Conservation (phyloP, 495 filamentous ascomycete species). For the Penicillium odoratum region DNA sequence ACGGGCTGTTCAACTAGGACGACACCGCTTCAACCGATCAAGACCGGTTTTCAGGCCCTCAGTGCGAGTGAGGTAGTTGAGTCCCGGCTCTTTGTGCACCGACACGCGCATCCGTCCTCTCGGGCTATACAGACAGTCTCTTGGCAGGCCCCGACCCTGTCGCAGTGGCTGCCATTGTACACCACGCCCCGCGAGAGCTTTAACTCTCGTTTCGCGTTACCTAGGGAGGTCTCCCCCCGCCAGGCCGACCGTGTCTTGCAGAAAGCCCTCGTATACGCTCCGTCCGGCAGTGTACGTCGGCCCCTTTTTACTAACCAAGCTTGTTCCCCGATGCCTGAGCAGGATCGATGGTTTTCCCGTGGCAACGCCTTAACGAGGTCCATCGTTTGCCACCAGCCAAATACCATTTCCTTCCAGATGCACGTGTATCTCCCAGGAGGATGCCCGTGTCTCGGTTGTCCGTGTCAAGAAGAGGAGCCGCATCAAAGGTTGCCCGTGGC, state of each 20-base stretch:
- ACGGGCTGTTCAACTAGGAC: constrained; percentile 1
- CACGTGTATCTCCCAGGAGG: constrained; percentile 16
- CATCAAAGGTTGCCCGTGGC: constrained; percentile 14
- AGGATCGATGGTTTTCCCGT: constrained; percentile 15
- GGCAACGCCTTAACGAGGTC: constrained; percentile 16
- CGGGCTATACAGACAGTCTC: constrained; percentile 19
- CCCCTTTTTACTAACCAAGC: constrained; percentile 19
- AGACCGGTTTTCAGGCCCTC: background rate
- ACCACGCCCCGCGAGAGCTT: constrained; percentile 12
- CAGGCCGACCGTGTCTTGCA: constrained; percentile 20
- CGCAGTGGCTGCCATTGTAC: constrained; percentile 16
- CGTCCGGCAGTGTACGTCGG: constrained; percentile 16
- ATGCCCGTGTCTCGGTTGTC: constrained; percentile 17
- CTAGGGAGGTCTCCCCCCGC: constrained; percentile 10
- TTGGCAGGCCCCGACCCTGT: constrained; percentile 13
- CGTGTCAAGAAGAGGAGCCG: constrained; percentile 11
- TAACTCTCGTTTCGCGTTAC: constrained; percentile 14
- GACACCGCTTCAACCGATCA: background rate
- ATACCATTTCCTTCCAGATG: constrained; percentile 12
- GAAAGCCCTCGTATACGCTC: constrained; percentile 14
- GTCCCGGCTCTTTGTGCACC: constrained; percentile 2
- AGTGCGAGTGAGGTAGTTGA: background rate
- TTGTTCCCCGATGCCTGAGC: constrained; percentile 14
- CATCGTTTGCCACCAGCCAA: constrained; percentile 16
- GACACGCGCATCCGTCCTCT: constrained; percentile 18